Conservation (phyloP, 2,329 filamentous ascomycete species). For the Alternaria burnsii region DNA sequence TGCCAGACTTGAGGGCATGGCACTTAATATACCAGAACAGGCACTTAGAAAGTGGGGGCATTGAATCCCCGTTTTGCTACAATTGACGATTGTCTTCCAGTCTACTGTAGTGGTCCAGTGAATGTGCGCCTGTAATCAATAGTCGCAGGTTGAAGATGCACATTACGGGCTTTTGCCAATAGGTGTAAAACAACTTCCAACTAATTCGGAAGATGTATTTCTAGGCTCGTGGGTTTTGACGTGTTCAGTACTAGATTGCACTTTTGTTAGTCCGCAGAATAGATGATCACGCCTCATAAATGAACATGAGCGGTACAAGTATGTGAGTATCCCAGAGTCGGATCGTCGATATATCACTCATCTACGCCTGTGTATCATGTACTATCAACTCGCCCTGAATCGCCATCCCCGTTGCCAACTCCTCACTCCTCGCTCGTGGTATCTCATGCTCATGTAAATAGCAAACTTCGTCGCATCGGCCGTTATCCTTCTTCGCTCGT, state of each 20-base stretch:
- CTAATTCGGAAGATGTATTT: not conserved
- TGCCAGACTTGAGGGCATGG: not conserved
- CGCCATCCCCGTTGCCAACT: conserved; percentile 9
- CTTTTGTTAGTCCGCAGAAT: not conserved
- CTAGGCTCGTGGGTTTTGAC: not conserved
- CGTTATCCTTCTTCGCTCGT: conserved; percentile 8
- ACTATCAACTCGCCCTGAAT: conserved; percentile 6
- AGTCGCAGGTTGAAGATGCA: not conserved
- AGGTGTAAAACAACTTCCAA: too few relatives aligned
- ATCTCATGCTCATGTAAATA: conserved; percentile 30
- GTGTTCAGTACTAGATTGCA: not conserved
- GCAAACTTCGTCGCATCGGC: conserved; percentile 15
- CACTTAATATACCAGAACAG: not conserved
- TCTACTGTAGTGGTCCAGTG: not conserved
- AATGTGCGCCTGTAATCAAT: not conserved
- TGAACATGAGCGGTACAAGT: not conserved
- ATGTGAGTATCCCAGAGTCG: not conserved
- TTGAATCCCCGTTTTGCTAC: not conserved
- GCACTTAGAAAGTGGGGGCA: not conserved
- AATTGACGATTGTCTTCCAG: not conserved
- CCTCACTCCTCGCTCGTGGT: conserved; percentile 29
- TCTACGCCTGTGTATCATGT: conserved; percentile 14
- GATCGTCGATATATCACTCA: not conserved
- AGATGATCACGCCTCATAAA: not conserved
- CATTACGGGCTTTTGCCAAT: too few relatives aligned